These are phyloP conservation scores for Hyparrhenia diplandra DNA, from an alignment of 176 grass and related monocot species.

Conservation along the genomic window DNA sequence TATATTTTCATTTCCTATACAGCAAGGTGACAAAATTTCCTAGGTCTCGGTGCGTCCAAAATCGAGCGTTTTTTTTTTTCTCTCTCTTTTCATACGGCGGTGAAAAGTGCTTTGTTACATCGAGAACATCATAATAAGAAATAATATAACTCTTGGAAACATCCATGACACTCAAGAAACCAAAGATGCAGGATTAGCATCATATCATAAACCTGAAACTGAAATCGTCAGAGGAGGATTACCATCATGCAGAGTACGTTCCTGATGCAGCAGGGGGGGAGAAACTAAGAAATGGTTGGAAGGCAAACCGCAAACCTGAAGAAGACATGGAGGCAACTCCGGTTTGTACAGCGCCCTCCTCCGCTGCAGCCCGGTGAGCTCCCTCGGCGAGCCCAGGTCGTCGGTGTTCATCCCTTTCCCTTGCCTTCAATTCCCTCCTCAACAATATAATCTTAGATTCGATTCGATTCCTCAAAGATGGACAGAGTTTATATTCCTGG, in stretches of 20 bases:
- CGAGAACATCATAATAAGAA: not conserved
- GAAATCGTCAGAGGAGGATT: too few relatives aligned
- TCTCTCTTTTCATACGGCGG: not conserved
- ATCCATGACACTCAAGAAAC: not conserved
- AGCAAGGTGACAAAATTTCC: not conserved
- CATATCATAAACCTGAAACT: too few relatives aligned
- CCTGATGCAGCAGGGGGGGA: not conserved
- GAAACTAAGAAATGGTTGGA: not conserved
- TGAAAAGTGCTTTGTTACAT: not conserved
- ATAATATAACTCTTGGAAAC: not conserved
- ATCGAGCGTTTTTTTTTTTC: not conserved
- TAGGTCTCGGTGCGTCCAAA: not conserved
- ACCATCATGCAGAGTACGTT: not conserved
- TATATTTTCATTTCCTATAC: not conserved
- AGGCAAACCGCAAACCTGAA: constrained; percentile 19
- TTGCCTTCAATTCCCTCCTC: not conserved
- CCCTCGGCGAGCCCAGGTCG: constrained; percentile 23
- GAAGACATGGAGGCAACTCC: constrained; percentile 41
- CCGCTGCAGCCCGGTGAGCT: constrained; percentile 51
- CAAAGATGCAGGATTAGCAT: not conserved
- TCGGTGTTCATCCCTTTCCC: constrained; percentile 29
- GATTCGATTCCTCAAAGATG: not conserved
- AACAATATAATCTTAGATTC: too few relatives aligned
- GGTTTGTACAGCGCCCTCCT: constrained; percentile 39
- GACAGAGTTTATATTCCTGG: not conserved